phyloP scores from a whole-genome alignment of 2,329 filamentous ascomycete species.

The Cryphonectria naterciae region DNA sequence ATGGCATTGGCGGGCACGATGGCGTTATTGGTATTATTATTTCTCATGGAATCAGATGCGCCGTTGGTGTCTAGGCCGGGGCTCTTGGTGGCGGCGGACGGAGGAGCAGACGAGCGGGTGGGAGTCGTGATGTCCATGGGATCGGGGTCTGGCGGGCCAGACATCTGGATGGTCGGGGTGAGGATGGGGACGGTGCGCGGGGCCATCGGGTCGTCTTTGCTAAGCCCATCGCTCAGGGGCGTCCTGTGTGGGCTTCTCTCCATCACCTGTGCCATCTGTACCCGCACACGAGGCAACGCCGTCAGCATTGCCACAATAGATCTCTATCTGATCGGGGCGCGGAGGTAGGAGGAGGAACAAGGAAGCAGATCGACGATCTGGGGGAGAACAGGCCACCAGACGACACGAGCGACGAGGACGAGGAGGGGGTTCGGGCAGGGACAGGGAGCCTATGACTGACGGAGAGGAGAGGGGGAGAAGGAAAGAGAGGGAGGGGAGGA shows the following conservation, averaged over 20 bases:
- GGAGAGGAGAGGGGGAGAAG: background rate
- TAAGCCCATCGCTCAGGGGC: constrained; percentile 42
- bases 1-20: constrained; percentile 38
- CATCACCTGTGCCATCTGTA: constrained; percentile 58
- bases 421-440: background rate
- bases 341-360: background rate
- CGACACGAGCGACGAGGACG: constrained; percentile 1
- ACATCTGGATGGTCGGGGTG: constrained; percentile 61
- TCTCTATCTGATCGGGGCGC: constrained; percentile 1
- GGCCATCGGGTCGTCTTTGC: constrained; percentile 51
- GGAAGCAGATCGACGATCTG: constrained; percentile 20
- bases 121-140: constrained; percentile 66
- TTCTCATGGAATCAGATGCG: constrained; percentile 38
- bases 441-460: background rate
- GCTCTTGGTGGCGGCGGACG: constrained; percentile 48
- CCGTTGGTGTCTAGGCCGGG: constrained; percentile 48
- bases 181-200: constrained; percentile 62
- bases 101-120: constrained; percentile 49
- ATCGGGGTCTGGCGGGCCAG: constrained; percentile 60
- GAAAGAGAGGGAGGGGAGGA: background rate
- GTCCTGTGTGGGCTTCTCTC: constrained; percentile 51
- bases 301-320: constrained; percentile 30
- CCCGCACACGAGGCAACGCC: constrained; percentile 37
- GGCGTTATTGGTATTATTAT: constrained; percentile 42
- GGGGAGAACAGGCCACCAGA: constrained; percentile 12